Conservation (phyloP, 345 rosid species). For the Eutrema japonicum region DNA sequence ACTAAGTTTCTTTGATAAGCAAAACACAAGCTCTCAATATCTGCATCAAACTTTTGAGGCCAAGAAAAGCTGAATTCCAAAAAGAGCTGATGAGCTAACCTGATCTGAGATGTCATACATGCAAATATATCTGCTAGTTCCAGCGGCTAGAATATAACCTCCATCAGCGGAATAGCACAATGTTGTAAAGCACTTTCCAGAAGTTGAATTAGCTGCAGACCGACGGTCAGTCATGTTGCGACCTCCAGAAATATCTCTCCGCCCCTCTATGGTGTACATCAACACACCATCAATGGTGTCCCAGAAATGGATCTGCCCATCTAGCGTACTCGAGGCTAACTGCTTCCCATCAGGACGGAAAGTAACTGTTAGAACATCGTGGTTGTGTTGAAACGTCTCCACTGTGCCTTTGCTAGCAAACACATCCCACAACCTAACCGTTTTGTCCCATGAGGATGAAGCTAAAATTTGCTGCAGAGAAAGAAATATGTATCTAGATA, state of each 20-base stretch:
- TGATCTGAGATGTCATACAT: constrained; percentile 97
- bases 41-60: constrained; percentile 16
- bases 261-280: constrained; percentile 95
- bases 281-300: constrained; percentile 83
- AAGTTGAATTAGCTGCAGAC: constrained; percentile 92
- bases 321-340: constrained; percentile 86
- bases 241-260: constrained; percentile 97
- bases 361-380: constrained; percentile 84
- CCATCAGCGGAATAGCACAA: constrained; percentile 97
- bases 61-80: constrained; percentile 4
- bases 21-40: constrained; percentile 19
- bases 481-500: constrained; percentile 1
- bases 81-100: constrained; percentile 52
- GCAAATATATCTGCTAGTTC: constrained; percentile 94
- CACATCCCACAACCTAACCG: constrained; percentile 93
- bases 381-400: constrained; percentile 86
- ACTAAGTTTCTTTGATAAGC: constrained; percentile 22
- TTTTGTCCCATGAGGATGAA: constrained; percentile 97
- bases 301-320: constrained; percentile 97
- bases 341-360: constrained; percentile 98
- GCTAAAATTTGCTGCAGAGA: constrained; percentile 56
- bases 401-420: constrained; percentile 90
- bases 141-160: constrained; percentile 89
- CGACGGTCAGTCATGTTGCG: constrained; percentile 87
- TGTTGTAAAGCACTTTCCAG: constrained; percentile 92